Conservation (phyloP, 2,329 filamentous ascomycete species). For the Aquanectria penicillioides region DNA sequence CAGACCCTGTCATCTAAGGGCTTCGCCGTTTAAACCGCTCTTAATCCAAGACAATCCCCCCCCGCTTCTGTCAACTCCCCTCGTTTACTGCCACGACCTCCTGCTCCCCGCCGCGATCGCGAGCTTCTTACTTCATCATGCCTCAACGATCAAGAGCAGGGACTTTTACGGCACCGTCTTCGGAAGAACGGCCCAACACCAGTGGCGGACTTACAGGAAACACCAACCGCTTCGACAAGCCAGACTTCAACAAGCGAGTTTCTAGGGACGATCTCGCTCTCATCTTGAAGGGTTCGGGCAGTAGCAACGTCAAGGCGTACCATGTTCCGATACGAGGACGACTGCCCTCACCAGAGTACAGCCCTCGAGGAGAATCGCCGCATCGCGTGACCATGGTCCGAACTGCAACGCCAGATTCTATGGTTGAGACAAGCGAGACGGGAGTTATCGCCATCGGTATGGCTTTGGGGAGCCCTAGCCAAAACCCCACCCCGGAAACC, state of each 20-base stretch:
- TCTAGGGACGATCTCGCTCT: constrained; percentile 56
- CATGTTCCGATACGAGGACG: constrained; percentile 54
- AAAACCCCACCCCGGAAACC: constrained; percentile 42
- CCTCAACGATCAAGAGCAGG: constrained; percentile 37
- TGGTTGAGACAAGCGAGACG: constrained; percentile 45
- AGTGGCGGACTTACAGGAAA: constrained; percentile 34
- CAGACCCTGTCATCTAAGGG: constrained; percentile 41
- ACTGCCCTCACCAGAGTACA: constrained; percentile 55
- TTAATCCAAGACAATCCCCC: constrained; percentile 37
- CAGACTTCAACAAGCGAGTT: constrained; percentile 50
- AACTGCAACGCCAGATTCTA: constrained; percentile 55
- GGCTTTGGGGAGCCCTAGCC: constrained; percentile 76
- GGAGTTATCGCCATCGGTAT: constrained; percentile 70
- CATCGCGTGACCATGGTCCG: constrained; percentile 48
- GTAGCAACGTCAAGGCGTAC: constrained; percentile 50
- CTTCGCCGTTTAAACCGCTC: constrained; percentile 34
- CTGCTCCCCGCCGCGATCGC: constrained; percentile 26
- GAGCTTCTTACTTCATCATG: constrained; percentile 33
- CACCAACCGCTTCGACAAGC: constrained; percentile 25
- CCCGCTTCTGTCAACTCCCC: constrained; percentile 22
- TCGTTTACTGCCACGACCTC: constrained; percentile 35
- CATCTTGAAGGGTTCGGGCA: constrained; percentile 40
- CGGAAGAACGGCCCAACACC: constrained; percentile 36
- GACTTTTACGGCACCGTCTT: constrained; percentile 35
- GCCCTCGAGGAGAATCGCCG: constrained; percentile 45